phyloP scores from a whole-genome alignment of 2,329 filamentous ascomycete species.

The Ophiostoma sp. region DNA sequence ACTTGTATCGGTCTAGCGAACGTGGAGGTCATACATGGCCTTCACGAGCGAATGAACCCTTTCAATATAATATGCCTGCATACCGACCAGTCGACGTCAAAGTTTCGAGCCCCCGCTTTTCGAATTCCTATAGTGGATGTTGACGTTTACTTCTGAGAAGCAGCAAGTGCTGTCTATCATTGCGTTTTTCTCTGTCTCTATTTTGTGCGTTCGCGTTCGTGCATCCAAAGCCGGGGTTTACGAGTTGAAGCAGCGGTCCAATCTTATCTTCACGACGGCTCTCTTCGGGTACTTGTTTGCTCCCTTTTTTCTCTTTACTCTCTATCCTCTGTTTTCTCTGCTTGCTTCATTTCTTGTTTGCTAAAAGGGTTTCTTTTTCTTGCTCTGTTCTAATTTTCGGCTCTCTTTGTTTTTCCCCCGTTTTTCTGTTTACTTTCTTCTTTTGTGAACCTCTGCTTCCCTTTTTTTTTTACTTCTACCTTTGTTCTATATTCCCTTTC shows the following conservation, averaged over 20 bases:
- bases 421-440: not conserved
- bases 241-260: conserved; percentile 17
- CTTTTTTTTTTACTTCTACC: not conserved
- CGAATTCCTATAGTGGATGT: not conserved
- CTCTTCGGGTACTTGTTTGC: conserved; percentile 17
- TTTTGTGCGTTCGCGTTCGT: not conserved
- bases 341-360: not conserved
- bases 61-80: not conserved
- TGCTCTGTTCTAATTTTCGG: conserved; percentile 12
- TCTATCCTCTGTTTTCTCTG: not conserved
- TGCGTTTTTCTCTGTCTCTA: not conserved
- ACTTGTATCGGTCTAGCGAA: not conserved
- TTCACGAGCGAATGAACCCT: not conserved
- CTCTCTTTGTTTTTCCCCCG: not conserved
- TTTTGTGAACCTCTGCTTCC: conserved; percentile 5
- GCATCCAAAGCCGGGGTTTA: not conserved
- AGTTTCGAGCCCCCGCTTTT: not conserved
- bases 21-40: not conserved
- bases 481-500: conserved; percentile 26
- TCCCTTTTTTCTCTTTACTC: not conserved
- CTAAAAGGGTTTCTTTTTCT: conserved; percentile 6
- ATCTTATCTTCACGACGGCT: not conserved
- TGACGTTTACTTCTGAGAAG: not conserved
- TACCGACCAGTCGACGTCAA: not conserved
- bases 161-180: conserved; percentile 6